Conservation (phyloP, 768 basidiomycete genomes). For the Tylopilus felleus region DNA sequence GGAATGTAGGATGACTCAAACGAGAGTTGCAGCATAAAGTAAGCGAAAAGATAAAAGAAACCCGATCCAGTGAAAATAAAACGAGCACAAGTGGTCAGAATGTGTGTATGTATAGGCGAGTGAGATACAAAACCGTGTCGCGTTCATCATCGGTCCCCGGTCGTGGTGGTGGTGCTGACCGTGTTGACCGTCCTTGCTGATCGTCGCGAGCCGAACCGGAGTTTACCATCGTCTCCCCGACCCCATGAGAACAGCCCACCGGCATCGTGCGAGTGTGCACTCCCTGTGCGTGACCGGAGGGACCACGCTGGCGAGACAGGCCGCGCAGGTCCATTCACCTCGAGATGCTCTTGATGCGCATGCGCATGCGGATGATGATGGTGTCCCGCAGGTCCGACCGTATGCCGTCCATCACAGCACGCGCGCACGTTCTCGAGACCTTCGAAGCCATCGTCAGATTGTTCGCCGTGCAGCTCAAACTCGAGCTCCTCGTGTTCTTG, state of each 20-base stretch:
- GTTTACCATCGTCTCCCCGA: slow-evolving; percentile 57
- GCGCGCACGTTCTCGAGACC: slow-evolving; percentile 94
- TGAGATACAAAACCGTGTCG: neutral
- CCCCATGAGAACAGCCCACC: slow-evolving; percentile 70
- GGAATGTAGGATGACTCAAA: slow-evolving; percentile 29
- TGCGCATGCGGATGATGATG: slow-evolving; percentile 56
- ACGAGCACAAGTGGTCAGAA: slow-evolving; percentile 3
- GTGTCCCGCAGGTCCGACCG: slow-evolving; percentile 64
- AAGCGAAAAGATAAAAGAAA: neutral
- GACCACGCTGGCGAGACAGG: slow-evolving; percentile 84
- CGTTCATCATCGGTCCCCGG: slow-evolving; percentile 24
- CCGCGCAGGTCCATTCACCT: slow-evolving; percentile 47
- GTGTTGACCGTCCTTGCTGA: slow-evolving; percentile 41
- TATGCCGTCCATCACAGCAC: slow-evolving; percentile 85
- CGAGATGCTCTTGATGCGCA: slow-evolving; percentile 53
- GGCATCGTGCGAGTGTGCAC: slow-evolving; percentile 65
- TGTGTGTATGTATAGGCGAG: neutral
- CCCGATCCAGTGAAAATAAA: slow-evolving; percentile 3
- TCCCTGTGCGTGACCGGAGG: slow-evolving; percentile 78
- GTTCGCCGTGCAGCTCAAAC: slow-evolving; percentile 78
- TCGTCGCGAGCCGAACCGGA: slow-evolving; percentile 73
- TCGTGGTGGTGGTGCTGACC: slow-evolving; percentile 19
- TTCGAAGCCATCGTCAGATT: slow-evolving; percentile 81
- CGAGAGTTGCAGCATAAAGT: slow-evolving; percentile 18
- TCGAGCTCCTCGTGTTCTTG: slow-evolving; percentile 65